Evolutionary conservation across 805 yeast species (phyloP).

Genomic region (Starmerella floricola): DNA sequence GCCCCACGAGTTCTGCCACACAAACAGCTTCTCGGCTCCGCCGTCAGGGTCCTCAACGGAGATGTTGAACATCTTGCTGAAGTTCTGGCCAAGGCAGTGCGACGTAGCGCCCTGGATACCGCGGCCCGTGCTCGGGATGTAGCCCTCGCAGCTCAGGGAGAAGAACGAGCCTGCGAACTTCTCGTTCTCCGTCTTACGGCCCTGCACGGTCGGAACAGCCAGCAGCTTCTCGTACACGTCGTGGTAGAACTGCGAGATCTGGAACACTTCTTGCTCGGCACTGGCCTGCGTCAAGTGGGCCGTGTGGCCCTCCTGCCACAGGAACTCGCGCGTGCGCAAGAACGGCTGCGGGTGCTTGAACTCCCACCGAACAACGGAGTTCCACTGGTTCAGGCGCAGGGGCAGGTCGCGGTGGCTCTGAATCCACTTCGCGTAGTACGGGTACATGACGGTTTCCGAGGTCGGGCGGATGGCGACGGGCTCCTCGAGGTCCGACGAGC

Average conservation of each 20-base stretch:
- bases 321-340: constrained; percentile 94
- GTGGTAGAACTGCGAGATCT: constrained; percentile 76
- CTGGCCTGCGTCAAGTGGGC: constrained; percentile 78
- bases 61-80: constrained; percentile 96
- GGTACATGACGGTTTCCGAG: constrained; percentile 98
- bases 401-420: constrained; percentile 98
- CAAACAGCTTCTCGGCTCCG: constrained; percentile 57
- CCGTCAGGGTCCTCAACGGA: constrained; percentile 93
- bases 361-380: constrained; percentile 99
- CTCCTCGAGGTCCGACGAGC: constrained; percentile 85
- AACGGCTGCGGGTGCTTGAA: constrained; percentile 99
- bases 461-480: constrained; percentile 99
- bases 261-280: constrained; percentile 71
- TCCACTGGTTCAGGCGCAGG: constrained; percentile 94
- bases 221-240: constrained; percentile 78
- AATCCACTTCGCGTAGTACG: constrained; percentile 98
- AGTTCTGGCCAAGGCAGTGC: constrained; percentile 94
- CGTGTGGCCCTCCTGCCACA: constrained; percentile 99
- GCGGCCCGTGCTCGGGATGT: constrained; percentile 95
- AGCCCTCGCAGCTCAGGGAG: constrained; percentile 94
- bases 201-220: constrained; percentile 95
- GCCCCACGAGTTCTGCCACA: constrained; percentile 99
- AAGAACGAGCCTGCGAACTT: constrained; percentile 96
- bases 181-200: constrained; percentile 92
- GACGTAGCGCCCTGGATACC: constrained; percentile 99